These are phyloP conservation scores for Ophiobolus disseminans DNA, from an alignment of 2,329 filamentous ascomycete genomes.

Conservation along the genomic window DNA sequence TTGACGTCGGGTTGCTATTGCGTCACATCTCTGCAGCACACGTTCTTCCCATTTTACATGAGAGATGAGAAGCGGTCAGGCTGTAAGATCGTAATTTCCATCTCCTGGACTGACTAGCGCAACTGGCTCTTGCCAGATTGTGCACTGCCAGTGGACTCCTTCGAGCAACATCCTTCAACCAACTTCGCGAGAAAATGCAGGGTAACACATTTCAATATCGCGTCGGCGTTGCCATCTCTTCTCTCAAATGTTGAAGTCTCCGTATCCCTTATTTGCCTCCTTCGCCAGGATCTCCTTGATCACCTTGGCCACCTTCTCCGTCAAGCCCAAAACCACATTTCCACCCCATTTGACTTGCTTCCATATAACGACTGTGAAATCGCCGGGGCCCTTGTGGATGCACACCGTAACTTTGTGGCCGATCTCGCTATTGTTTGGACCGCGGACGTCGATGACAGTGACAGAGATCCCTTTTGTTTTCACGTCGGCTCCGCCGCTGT, in stretches of 20 bases:
- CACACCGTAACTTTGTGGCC: constrained; percentile 10
- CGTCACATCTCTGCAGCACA: too few relatives aligned
- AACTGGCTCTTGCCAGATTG: too few relatives aligned
- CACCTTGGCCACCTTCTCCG: constrained; percentile 11
- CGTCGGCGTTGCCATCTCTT: constrained; percentile 2
- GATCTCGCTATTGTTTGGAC: constrained; percentile 2
- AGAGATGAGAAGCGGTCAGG: too few relatives aligned
- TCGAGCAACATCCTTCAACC: too few relatives aligned
- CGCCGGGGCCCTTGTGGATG: constrained; percentile 4
- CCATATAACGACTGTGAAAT: constrained; percentile 7
- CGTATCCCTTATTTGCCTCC: constrained; percentile 3
- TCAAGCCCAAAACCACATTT: constrained; percentile 4
- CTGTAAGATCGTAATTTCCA: too few relatives aligned
- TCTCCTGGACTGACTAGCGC: too few relatives aligned
- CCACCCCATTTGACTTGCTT: constrained; percentile 4
- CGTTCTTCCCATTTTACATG: too few relatives aligned
- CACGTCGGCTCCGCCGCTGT: constrained; percentile 1
- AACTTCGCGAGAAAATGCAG: too few relatives aligned
- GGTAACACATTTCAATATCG: too few relatives aligned
- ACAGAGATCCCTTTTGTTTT: constrained; percentile 7
- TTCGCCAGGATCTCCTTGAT: constrained; percentile 1
- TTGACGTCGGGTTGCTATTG: too few relatives aligned
- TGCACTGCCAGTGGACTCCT: too few relatives aligned
- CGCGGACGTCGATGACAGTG: constrained; percentile 7
- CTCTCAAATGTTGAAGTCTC: background rate